These are phyloP conservation scores for Solanum piurae DNA, from an alignment of 257 asterid species.

Conservation along the genomic window DNA sequence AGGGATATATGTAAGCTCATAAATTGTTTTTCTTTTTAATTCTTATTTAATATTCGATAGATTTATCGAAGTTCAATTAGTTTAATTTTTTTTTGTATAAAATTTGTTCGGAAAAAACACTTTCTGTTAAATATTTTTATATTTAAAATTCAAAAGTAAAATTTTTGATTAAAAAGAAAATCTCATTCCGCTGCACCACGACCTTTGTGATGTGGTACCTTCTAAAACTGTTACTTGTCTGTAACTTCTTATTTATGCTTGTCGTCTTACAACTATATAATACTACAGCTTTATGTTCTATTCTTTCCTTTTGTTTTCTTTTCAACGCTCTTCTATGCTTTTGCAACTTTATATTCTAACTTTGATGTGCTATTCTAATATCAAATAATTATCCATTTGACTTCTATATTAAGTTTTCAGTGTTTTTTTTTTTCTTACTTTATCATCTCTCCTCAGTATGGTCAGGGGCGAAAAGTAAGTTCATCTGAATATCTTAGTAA, in stretches of 20 bases:
- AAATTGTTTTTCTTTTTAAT: neutral
- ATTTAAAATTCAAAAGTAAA: too few relatives aligned
- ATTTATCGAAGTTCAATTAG: too few relatives aligned
- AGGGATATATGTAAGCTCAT: neutral
- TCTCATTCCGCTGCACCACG: accelerated
- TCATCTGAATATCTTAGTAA: accelerated
- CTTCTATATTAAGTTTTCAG: neutral
- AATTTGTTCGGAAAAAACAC: accelerated
- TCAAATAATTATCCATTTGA: neutral
- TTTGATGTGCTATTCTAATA: neutral
- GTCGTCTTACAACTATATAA: neutral
- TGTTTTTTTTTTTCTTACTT: neutral
- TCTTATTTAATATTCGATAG: too few relatives aligned
- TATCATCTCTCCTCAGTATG: neutral
- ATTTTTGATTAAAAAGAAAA: too few relatives aligned
- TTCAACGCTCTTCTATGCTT: neutral
- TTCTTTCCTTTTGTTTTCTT: neutral
- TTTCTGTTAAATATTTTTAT: too few relatives aligned
- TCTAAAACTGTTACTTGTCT: neutral
- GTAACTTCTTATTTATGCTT: neutral
- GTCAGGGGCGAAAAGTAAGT: neutral
- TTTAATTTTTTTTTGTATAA: too few relatives aligned
- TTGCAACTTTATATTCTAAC: neutral
- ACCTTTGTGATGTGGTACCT: neutral
- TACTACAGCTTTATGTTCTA: neutral